Percentiles rank a stretch among this genome's conserved stretches.
Conservation (phyloP, 2,329 filamentous ascomycete species). For the Penicillium brevicompactum region DNA sequence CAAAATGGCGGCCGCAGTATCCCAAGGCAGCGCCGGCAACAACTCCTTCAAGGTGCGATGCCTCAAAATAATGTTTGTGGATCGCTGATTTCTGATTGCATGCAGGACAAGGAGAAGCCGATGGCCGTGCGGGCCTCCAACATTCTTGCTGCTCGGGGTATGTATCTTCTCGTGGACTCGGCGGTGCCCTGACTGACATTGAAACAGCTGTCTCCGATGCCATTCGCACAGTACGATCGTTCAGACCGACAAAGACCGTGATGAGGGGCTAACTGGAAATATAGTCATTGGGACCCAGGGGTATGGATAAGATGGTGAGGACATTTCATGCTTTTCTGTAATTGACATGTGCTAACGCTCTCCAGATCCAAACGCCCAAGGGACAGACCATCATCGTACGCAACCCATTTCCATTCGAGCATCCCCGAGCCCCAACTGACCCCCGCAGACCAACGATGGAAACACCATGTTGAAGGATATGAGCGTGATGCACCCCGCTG, state of each 20-base stretch:
- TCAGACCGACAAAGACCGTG: constrained; percentile 14
- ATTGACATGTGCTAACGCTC: constrained; percentile 24
- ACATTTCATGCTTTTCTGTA: not conserved
- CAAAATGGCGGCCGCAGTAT: constrained; percentile 55
- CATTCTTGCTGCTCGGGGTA: constrained; percentile 95
- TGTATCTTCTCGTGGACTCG: constrained; percentile 20
- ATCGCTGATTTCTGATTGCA: constrained; percentile 42
- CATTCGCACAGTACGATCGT: constrained; percentile 72
- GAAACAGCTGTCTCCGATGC: constrained; percentile 87
- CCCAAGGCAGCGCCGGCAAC: constrained; percentile 57
- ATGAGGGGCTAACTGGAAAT: constrained; percentile 43
- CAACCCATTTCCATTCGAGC: constrained; percentile 17
- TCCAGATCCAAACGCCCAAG: constrained; percentile 83
- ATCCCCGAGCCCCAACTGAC: constrained; percentile 30
- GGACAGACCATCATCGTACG: constrained; percentile 89
- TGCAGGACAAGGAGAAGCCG: constrained; percentile 91
- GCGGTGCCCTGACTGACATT: constrained; percentile 28
- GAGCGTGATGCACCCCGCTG: constrained; percentile 98
- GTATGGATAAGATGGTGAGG: constrained; percentile 93
- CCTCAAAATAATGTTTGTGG: constrained; percentile 30
- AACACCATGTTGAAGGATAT: constrained; percentile 99
- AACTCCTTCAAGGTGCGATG: constrained; percentile 65
- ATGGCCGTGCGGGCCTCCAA: constrained; percentile 94
- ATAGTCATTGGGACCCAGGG: constrained; percentile 84
- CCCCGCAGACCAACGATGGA: constrained; percentile 81